These are phyloP conservation scores for Aciculosporium take DNA, from an alignment of 2,329 filamentous ascomycete genomes.

Conservation along the genomic window DNA sequence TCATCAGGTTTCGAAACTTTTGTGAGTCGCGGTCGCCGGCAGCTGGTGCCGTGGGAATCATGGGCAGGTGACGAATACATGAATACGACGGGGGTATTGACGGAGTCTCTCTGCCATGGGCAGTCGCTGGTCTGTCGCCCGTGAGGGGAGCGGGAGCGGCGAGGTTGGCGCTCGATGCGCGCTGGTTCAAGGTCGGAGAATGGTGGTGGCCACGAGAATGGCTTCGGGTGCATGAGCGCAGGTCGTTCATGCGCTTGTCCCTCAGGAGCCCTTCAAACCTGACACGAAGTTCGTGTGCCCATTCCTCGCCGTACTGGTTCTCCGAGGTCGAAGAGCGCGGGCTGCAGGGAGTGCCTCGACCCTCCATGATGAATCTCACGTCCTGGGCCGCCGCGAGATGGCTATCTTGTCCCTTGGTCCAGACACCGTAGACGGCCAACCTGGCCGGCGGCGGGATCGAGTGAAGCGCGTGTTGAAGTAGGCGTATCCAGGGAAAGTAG, in stretches of 20 bases:
- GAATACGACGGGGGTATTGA: slow-evolving; percentile 33
- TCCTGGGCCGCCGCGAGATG: neutral
- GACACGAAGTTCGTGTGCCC: slow-evolving; percentile 64
- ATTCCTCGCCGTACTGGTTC: slow-evolving; percentile 49
- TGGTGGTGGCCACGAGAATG: slow-evolving; percentile 44
- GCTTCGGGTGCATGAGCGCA: slow-evolving; percentile 40
- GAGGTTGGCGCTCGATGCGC: slow-evolving; percentile 34
- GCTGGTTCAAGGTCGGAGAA: slow-evolving; percentile 39
- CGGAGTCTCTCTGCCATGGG: slow-evolving; percentile 20
- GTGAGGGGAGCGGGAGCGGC: slow-evolving; percentile 24
- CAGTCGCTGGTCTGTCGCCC: slow-evolving; percentile 32
- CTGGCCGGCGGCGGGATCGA: neutral
- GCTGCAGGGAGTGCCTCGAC: slow-evolving; percentile 21
- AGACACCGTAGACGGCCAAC: neutral
- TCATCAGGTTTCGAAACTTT: slow-evolving; percentile 68
- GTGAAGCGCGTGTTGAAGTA: neutral
- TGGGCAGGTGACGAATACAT: slow-evolving; percentile 35
- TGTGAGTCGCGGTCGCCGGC: slow-evolving; percentile 49
- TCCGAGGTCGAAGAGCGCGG: slow-evolving; percentile 14
- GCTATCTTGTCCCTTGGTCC: neutral
- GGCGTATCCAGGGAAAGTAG: neutral
- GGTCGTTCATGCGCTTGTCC: slow-evolving; percentile 73
- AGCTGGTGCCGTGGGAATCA: slow-evolving; percentile 58
- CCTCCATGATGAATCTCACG: slow-evolving; percentile 24
- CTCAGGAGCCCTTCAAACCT: slow-evolving; percentile 80